Conservation (phyloP, 805 yeast genomes). For the Lipomyces sp. region DNA sequence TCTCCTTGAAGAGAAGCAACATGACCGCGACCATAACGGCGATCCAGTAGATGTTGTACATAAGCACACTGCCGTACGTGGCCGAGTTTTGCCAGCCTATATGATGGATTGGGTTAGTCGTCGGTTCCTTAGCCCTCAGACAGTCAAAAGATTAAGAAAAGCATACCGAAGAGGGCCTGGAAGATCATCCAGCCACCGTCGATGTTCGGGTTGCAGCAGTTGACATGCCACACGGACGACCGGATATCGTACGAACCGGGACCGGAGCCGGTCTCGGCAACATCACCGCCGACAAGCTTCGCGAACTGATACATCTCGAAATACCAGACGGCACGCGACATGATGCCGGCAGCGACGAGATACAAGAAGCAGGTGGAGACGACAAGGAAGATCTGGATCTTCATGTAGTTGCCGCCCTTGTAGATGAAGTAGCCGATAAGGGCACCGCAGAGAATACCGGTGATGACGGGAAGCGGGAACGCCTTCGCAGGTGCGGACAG, state of each 20-base stretch:
- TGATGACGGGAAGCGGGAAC: constrained; percentile 87
- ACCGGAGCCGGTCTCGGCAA: constrained; percentile 87
- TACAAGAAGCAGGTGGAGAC: constrained; percentile 84
- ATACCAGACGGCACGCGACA: constrained; percentile 89
- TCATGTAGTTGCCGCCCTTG: constrained; percentile 74
- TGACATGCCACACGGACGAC: constrained; percentile 88
- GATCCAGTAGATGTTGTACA: constrained; percentile 89
- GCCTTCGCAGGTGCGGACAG: constrained; percentile 60
- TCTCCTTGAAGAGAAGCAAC: constrained; percentile 79
- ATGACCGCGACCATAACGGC: constrained; percentile 52
- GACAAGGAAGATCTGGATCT: constrained; percentile 84
- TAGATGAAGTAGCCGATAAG: constrained; percentile 67
- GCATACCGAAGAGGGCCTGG: constrained; percentile 74
- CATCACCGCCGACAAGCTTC: constrained; percentile 84
- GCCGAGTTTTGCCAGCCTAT: constrained; percentile 88
- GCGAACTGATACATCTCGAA: constrained; percentile 70
- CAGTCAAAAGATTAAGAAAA: too few relatives aligned
- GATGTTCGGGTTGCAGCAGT: constrained; percentile 85
- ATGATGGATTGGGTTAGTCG: neutral
- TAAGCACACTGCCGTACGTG: constrained; percentile 83
- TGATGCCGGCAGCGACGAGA: constrained; percentile 86
- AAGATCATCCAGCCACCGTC: constrained; percentile 97
- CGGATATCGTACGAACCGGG: constrained; percentile 88
- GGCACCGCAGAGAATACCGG: constrained; percentile 78
- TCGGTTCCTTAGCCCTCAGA: too few relatives aligned